phyloP scores from a whole-genome alignment of 1,139 yeast species.

The Tardiomyces digboiensis region DNA sequence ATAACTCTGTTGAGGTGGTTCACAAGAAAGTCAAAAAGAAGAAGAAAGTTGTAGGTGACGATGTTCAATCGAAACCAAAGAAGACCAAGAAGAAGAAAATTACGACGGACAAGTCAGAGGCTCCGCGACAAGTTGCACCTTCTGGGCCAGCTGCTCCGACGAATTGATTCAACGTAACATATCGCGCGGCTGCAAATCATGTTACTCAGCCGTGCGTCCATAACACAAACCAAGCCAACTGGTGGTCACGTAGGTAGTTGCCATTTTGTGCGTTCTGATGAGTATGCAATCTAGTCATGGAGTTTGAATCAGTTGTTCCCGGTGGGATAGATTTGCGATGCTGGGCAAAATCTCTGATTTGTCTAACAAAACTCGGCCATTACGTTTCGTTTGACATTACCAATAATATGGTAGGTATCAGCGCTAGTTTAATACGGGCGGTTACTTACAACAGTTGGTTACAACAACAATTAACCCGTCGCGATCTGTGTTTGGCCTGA shows the following conservation, averaged over 20 bases:
- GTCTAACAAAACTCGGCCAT: not conserved
- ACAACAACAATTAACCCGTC: not conserved
- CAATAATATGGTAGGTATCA: not conserved
- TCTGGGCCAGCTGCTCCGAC: no score
- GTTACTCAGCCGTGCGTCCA: no score
- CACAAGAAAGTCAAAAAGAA: conserved; percentile 21
- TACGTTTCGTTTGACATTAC: not conserved
- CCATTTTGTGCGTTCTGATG: no score
- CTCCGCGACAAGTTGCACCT: no score
- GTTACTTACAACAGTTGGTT: not conserved
- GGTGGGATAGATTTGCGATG: not conserved
- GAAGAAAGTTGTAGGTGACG: conserved; percentile 5
- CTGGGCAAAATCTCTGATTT: not conserved
- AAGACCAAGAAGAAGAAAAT: not conserved
- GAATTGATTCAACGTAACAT: no score
- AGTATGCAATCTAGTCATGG: no score
- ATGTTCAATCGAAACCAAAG: not conserved
- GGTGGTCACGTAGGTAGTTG: no score
- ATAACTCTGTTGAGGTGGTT: conserved; percentile 14
- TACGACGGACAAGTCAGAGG: no score
- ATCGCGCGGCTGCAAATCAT: no score
- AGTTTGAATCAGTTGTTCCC: not conserved
- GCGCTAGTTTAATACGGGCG: not conserved
- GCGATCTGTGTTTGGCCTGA: not conserved
- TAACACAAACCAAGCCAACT: no score